Evolutionary conservation across 208 protist genomes (phyloP), one percentile per base, ranked within the genome.

Genomic region (Leishmania turanica): DNA sequence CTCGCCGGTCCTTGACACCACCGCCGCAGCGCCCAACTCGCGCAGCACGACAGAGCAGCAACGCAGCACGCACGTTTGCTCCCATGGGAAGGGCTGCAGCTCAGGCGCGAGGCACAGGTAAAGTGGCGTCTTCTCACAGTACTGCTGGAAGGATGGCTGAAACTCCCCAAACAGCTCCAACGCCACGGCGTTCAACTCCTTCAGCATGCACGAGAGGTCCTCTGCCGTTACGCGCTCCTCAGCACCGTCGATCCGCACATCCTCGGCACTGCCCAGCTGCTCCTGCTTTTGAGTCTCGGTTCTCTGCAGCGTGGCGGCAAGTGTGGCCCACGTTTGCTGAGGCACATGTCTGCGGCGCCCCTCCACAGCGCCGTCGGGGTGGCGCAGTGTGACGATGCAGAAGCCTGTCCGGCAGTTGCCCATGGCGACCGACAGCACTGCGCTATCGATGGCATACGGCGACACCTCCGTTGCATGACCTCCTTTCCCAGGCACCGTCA

Each of bases 71-170:
- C 82, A 73, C 17, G 80, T 75, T 42, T 91, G 88, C 81, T 97
- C 95, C 45, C 96, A 66, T 1, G 95, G 92, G 24, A 95, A 87
- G 9, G 85, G 58, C 51, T 96, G 92, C 69, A 97, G 73, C 40
- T 86, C n/a, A 6, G 92, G 87, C 60, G 90, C 88, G 7, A 97
- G 84, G 60, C 93, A 96, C 17, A 97, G 87, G 80, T 91, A 92
- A 42, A 96, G 79, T 8, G 86, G 73, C 34, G 87, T 82, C 62
- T 87, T 90, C 21, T 82, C 79, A 27, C 84, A 80, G 31, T 86
- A 86, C 45, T 75, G 82, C 19, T 80, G 68, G 2, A 96, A 58
- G 8, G 84, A 47, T 4, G 85, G 77, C 6, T 71, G 75, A 64
- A 95, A 92, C 51, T 90, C 89, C 6, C 42, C 84, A 83, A 88